These are phyloP conservation scores for Dactylellina drechsleri DNA, from an alignment of 2,329 filamentous ascomycete species.

Conservation along the genomic window DNA sequence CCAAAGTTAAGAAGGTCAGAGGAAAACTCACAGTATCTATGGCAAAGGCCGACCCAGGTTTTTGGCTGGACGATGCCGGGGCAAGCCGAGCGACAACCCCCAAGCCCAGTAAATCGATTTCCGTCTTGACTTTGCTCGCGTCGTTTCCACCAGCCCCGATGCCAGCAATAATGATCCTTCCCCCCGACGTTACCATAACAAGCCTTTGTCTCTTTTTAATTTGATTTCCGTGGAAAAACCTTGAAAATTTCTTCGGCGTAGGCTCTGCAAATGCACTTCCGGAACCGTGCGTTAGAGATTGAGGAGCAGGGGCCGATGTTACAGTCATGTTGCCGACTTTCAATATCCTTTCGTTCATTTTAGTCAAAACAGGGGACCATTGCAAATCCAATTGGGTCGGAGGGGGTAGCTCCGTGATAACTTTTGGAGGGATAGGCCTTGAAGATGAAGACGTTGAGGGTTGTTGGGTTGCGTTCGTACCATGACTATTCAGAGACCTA, in stretches of 20 bases:
- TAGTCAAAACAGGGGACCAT: conserved; percentile 94
- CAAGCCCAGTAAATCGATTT: conserved; percentile 87
- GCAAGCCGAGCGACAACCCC: conserved; percentile 80
- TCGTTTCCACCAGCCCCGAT: conserved; percentile 78
- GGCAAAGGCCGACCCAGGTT: conserved; percentile 74
- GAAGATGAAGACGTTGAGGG: conserved; percentile 64
- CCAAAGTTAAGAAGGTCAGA: too few species aligned
- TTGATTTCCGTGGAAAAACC: conserved; percentile 90
- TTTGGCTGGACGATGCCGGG: conserved; percentile 73
- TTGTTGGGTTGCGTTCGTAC: conserved; percentile 59
- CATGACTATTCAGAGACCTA: conserved; percentile 59
- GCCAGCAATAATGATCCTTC: conserved; percentile 83
- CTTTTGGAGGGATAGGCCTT: conserved; percentile 72
- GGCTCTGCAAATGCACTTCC: conserved; percentile 73
- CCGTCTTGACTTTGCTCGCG: conserved; percentile 93
- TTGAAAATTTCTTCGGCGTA: conserved; percentile 79
- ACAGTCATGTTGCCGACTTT: conserved; percentile 93
- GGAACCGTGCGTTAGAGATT: conserved; percentile 76
- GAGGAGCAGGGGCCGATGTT: conserved; percentile 76
- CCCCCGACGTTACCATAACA: conserved; percentile 94
- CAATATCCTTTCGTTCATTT: conserved; percentile 89
- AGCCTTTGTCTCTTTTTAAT: conserved; percentile 92
- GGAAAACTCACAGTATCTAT: conserved; percentile 83
- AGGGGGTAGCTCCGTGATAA: conserved; percentile 95
- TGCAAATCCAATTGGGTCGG: conserved; percentile 97